Base-by-base conservation (phyloP, 75 land plant species). In the Picea sitchensis region DNA sequence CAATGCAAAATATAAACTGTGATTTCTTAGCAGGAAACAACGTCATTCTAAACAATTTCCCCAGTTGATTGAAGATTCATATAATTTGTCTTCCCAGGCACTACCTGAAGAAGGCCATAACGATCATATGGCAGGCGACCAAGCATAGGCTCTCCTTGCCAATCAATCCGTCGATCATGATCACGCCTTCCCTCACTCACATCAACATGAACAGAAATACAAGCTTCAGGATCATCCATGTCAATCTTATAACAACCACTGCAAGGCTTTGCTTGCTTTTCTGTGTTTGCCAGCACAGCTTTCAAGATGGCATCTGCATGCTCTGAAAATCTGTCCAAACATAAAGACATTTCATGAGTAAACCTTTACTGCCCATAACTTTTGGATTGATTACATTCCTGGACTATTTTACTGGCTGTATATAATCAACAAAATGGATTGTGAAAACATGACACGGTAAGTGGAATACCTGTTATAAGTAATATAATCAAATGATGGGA, bases 81-180 rank as follows among this genome's bases (percentile, higher is more conserved):
- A 71, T 69, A 69, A 17, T 5, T 18, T 18, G 23, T 38, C n/a
- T 3, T 41, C 44, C 36, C 1, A n/a, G 44, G 13, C 3, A 44
- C 23, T 82, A 82, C 86, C 86, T 74, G 79, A 68, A 84, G 80
- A n/a, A 78, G 86, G n/a, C 85, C 80, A 84, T 63, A 67, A 58
- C 60, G 62, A 76, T 84, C 84, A 77, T 84, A 84, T 23, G 86
- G 86, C 26, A 84, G 79, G 17, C 86, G 84, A 15, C 86, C 84
- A 71, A 82, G 62, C 86, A 84, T 84, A 23, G 84, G 84, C 84
- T 84, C 83, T 61, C 73, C 84, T 54, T 82, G 86, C 86, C 86
- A 84, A 77, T 84, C 86, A 68, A 83, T 63, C 20, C 86, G 84
- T n/a, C 41, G 36, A 63, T 84, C 86, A 34, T 59, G 60, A 54